A percentile compares a stretch with the other conserved stretches of the same genome.
These are phyloP conservation scores for Conringia planisiliqua DNA, from an alignment of 345 rosid species.

Conservation along the genomic window DNA sequence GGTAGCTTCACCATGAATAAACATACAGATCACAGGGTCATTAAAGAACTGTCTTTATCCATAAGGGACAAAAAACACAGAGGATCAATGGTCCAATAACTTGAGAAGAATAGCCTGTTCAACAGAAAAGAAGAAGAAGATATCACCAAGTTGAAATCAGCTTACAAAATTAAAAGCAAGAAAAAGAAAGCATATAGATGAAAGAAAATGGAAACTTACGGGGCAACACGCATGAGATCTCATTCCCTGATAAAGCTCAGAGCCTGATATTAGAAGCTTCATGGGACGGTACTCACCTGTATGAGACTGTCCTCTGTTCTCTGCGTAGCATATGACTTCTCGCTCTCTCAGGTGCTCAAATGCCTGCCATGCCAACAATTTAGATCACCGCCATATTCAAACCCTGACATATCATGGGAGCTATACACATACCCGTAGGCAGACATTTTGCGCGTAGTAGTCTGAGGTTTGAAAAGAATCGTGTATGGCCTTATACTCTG, in stretches of 20 bases:
- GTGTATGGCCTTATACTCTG: conserved; percentile 84
- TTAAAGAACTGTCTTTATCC: neutral
- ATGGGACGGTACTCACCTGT: conserved; percentile 66
- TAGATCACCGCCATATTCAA: conserved; percentile 2
- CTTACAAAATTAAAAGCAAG: neutral
- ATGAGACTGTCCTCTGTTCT: conserved; percentile 62
- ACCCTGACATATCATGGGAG: conserved; percentile 6
- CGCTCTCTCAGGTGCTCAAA: conserved; percentile 77
- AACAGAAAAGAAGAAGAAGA: neutral
- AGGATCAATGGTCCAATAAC: conserved; percentile 35
- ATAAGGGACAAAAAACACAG: neutral
- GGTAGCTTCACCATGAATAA: neutral
- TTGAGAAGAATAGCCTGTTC: conserved; percentile 44
- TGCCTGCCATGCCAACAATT: conserved; percentile 53
- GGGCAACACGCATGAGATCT: conserved; percentile 82
- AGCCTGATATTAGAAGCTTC: conserved; percentile 66
- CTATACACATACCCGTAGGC: conserved; percentile 59
- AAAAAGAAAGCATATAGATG: neutral
- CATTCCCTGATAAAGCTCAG: conserved; percentile 70
- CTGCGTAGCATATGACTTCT: conserved; percentile 57
- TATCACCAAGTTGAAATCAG: neutral
- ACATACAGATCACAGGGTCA: conserved; percentile 1
- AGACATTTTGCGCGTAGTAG: conserved; percentile 58
- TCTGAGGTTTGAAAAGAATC: conserved; percentile 80
- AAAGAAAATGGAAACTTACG: conserved; percentile 47